Evolutionary conservation across 139 green algal genomes (phyloP).

Genomic region (Coelastrella sp.): DNA sequence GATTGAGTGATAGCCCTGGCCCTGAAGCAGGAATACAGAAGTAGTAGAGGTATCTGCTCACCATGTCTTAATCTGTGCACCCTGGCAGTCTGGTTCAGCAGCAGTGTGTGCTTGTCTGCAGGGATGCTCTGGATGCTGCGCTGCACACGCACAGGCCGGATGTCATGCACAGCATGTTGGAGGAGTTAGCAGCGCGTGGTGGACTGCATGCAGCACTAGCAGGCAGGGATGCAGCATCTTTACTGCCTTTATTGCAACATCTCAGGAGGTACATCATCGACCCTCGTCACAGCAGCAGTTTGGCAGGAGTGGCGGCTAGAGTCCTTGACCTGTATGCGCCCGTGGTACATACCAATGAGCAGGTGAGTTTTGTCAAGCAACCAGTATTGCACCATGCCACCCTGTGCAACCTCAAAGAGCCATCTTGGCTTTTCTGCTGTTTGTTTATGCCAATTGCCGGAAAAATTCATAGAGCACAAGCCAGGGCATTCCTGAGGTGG

Average conservation of each 20-base stretch:
- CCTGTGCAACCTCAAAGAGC: neutral
- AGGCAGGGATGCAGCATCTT: slow-evolving; percentile 59
- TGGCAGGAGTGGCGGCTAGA: slow-evolving; percentile 65
- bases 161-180: slow-evolving; percentile 84
- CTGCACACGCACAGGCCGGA: slow-evolving; percentile 69
- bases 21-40: no score
- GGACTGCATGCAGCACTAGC: slow-evolving; percentile 75
- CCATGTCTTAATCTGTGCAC: neutral
- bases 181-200: slow-evolving; percentile 80
- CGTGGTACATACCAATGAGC: neutral
- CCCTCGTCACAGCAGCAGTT: slow-evolving; percentile 70
- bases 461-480: no score
- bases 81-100: neutral
- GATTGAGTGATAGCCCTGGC: no score
- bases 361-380: neutral
- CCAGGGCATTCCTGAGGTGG: no score
- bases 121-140: slow-evolving; percentile 86
- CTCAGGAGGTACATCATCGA: slow-evolving; percentile 64
- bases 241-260: slow-evolving; percentile 79
- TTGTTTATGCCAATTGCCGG: no score
- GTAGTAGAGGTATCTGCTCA: neutral
- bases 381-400: neutral
- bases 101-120: slow-evolving; percentile 40
- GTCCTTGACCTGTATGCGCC: slow-evolving; percentile 71
- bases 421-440: neutral